Evolutionary conservation across 768 basidiomycete species (phyloP).

Genomic region (Psilocybe subaeruginosa): DNA sequence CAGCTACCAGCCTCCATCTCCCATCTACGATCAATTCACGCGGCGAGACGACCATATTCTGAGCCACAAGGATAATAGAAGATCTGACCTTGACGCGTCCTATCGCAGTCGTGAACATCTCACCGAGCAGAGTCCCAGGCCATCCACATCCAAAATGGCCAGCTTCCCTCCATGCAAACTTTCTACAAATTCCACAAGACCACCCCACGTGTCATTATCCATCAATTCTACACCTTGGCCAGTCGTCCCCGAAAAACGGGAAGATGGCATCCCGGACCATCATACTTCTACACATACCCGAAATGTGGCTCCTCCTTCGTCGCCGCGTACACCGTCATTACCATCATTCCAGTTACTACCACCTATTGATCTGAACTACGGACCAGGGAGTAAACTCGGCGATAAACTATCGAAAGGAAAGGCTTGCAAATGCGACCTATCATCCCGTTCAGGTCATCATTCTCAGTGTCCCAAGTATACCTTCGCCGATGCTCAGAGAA

Average conservation of each 20-base stretch:
- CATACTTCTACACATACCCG: constrained; percentile 8
- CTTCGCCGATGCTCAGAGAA: constrained; percentile 7
- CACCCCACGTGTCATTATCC: not conserved
- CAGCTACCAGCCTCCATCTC: constrained; percentile 15
- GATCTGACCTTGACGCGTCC: constrained; percentile 11
- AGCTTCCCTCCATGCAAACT: constrained; percentile 2
- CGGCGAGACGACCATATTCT: constrained; percentile 7
- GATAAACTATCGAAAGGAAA: constrained; percentile 11
- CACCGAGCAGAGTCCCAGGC: not conserved
- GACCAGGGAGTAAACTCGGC: constrained; percentile 13
- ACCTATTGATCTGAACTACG: constrained; percentile 22
- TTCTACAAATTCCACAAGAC: not conserved
- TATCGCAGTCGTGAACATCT: constrained; percentile 1
- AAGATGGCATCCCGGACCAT: constrained; percentile 1
- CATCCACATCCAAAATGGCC: constrained; percentile 2
- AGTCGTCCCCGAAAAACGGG: constrained; percentile 1
- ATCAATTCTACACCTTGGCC: not conserved
- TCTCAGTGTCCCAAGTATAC: constrained; percentile 20
- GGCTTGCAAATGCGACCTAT: constrained; percentile 14
- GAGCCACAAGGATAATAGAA: constrained; percentile 8
- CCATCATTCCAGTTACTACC: constrained; percentile 23
- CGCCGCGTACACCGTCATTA: constrained; percentile 15
- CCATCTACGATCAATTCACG: constrained; percentile 14
- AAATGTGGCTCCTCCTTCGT: constrained; percentile 5
- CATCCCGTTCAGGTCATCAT: constrained; percentile 11